These are phyloP conservation scores for Galerina sulciceps DNA, from an alignment of 768 basidiomycete genomes.

Conservation along the genomic window DNA sequence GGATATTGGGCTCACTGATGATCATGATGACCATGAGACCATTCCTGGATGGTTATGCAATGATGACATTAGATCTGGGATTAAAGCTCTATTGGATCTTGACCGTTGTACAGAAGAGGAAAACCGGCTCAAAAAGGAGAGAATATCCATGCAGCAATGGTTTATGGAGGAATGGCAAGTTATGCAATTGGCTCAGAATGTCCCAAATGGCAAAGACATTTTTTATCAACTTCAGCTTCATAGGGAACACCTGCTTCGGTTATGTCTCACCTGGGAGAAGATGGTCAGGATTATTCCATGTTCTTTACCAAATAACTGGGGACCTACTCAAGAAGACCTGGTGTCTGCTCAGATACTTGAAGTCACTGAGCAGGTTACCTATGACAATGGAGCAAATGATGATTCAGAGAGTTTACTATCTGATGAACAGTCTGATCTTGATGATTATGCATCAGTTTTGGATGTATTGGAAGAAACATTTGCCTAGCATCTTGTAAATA, in stretches of 20 bases:
- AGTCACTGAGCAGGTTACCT: neutral
- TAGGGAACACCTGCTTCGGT: neutral
- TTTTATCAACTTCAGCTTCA: neutral
- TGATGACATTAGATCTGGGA: slow-evolving; percentile 28
- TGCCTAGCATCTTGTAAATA: too few relatives aligned
- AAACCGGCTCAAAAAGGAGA: neutral
- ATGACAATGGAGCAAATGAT: neutral
- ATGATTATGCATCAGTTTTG: neutral
- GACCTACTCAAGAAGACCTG: neutral
- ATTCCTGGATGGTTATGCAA: slow-evolving; percentile 32
- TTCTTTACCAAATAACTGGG: neutral
- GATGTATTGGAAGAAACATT: neutral
- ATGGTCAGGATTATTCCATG: neutral
- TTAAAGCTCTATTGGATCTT: slow-evolving; percentile 28
- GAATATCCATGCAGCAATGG: neutral
- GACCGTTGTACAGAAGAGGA: slow-evolving; percentile 32
- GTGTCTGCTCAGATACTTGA: neutral
- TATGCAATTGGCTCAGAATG: neutral
- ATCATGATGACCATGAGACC: slow-evolving; percentile 11
- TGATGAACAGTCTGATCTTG: neutral
- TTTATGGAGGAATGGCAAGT: neutral
- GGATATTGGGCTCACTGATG: slow-evolving; percentile 29
- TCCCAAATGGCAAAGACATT: neutral
- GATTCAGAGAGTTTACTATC: neutral
- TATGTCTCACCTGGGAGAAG: neutral